phyloP scores from a whole-genome alignment of 768 basidiomycete genomes.

The Lactarius trivialis region DNA sequence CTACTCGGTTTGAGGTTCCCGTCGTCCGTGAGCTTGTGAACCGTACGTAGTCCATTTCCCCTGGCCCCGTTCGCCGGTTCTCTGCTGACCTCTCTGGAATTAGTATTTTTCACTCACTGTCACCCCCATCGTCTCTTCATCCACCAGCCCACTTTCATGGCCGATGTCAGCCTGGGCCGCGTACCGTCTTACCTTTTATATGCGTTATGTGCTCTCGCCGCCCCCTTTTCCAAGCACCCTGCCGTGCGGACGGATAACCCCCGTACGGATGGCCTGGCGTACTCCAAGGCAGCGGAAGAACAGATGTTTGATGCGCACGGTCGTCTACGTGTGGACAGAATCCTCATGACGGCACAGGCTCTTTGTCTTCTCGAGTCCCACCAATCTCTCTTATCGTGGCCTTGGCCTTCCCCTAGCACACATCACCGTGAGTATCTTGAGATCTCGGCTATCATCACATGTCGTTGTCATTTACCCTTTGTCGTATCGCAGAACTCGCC shows the following conservation, averaged over 20 bases:
- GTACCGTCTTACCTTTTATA: conserved; percentile 67
- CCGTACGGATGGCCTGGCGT: conserved; percentile 32
- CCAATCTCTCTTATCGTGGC: conserved; percentile 37
- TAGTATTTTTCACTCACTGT: conserved; percentile 79
- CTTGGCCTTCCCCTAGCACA: conserved; percentile 21
- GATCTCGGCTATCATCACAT: not conserved
- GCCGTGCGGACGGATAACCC: conserved; percentile 47
- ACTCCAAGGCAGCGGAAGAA: conserved; percentile 52
- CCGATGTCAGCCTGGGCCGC: conserved; percentile 55
- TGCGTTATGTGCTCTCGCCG: conserved; percentile 72
- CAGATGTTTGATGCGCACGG: conserved; percentile 70
- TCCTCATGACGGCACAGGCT: conserved; percentile 68
- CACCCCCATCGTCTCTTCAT: conserved; percentile 72
- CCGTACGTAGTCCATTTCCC: conserved; percentile 7
- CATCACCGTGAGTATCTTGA: conserved; percentile 27
- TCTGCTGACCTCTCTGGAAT: conserved; percentile 2
- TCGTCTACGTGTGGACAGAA: conserved; percentile 53
- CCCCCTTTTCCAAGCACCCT: conserved; percentile 65
- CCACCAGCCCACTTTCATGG: conserved; percentile 72
- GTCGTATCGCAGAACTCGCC: conserved; percentile 44
- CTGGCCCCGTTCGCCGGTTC: not conserved
- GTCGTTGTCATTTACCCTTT: conserved; percentile 12
- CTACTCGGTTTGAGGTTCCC: conserved; percentile 18
- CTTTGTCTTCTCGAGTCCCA: conserved; percentile 67
- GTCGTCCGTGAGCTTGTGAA: conserved; percentile 24